A percentile compares a stretch with the other conserved stretches of the same genome.
These are phyloP conservation scores for Phytophthora pinifolia DNA, from an alignment of 352 stramenopile species.

Conservation along the genomic window DNA sequence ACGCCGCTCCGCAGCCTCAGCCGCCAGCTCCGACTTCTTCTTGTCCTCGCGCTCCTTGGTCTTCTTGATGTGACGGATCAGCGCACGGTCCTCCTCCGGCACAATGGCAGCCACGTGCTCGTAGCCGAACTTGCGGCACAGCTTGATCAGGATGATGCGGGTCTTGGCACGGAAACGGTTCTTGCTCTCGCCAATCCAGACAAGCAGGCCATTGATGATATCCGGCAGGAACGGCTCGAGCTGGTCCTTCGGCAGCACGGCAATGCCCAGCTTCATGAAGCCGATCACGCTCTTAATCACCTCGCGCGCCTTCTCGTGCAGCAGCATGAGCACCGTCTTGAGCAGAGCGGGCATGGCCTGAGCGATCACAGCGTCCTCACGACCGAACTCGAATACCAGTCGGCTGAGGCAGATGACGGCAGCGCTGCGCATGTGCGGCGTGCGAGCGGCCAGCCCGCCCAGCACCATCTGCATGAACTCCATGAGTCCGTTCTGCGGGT, in stretches of 20 bases:
- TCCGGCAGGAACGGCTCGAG: slow-evolving; percentile 91
- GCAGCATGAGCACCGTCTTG: slow-evolving; percentile 91
- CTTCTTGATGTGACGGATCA: slow-evolving; percentile 97
- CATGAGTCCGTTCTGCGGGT: slow-evolving; percentile 68
- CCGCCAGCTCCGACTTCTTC: slow-evolving; percentile 78
- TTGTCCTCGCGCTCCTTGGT: slow-evolving; percentile 91
- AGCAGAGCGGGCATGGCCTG: slow-evolving; percentile 88
- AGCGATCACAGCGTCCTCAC: slow-evolving; percentile 61
- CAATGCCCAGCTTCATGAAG: slow-evolving; percentile 96
- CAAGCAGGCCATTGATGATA: slow-evolving; percentile 91
- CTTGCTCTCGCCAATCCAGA: slow-evolving; percentile 94
- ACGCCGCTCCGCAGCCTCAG: slow-evolving; percentile 39
- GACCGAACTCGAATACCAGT: slow-evolving; percentile 94
- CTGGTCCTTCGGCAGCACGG: slow-evolving; percentile 86
- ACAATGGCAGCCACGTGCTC: slow-evolving; percentile 90
- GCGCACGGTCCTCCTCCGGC: slow-evolving; percentile 85
- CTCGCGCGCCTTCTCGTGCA: slow-evolving; percentile 94
- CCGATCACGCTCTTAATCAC: slow-evolving; percentile 96
- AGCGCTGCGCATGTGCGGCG: slow-evolving; percentile 95
- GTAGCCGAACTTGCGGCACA: slow-evolving; percentile 94
- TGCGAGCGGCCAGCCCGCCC: slow-evolving; percentile 90
- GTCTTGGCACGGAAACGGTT: slow-evolving; percentile 95
- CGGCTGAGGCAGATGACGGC: slow-evolving; percentile 94
- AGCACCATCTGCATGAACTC: slow-evolving; percentile 94
- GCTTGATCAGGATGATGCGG: slow-evolving; percentile 95